Conservation (phyloP, 2,329 filamentous ascomycete species). For the Colletotrichum horii region DNA sequence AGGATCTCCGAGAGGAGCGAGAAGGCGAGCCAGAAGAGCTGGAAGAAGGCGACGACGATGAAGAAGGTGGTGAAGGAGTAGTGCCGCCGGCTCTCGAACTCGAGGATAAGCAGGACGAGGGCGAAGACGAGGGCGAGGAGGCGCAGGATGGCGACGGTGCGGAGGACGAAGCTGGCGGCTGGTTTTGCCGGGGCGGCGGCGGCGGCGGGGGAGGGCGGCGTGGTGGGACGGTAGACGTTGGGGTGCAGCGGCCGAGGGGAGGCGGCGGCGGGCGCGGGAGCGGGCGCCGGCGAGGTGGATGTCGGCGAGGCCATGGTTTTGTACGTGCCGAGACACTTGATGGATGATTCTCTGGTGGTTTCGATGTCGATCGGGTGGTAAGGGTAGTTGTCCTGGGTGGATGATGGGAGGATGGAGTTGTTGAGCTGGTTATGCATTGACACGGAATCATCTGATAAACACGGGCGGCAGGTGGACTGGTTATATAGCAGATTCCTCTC, state of each 20-base stretch:
- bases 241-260: background rate
- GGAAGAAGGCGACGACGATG: background rate
- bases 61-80: background rate
- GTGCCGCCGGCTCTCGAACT: background rate
- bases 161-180: background rate
- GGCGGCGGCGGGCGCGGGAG: background rate
- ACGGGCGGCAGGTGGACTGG: background rate
- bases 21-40: constrained; percentile 5
- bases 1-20: background rate
- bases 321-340: constrained; percentile 11
- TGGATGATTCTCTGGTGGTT: constrained; percentile 2
- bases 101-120: background rate
- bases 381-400: background rate
- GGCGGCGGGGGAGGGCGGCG: background rate
- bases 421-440: background rate
- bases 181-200: background rate
- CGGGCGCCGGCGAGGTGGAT: background rate
- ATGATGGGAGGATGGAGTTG: background rate
- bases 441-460: background rate
- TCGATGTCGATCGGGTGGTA: background rate
- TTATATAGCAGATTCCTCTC: background rate
- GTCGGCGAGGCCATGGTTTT: constrained; percentile 1
- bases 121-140: background rate
- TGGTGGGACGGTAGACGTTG: background rate
- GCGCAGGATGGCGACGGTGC: background rate